Conservation (phyloP, 2,329 filamentous ascomycete genomes). For the Amylocarpus encephaloides region DNA sequence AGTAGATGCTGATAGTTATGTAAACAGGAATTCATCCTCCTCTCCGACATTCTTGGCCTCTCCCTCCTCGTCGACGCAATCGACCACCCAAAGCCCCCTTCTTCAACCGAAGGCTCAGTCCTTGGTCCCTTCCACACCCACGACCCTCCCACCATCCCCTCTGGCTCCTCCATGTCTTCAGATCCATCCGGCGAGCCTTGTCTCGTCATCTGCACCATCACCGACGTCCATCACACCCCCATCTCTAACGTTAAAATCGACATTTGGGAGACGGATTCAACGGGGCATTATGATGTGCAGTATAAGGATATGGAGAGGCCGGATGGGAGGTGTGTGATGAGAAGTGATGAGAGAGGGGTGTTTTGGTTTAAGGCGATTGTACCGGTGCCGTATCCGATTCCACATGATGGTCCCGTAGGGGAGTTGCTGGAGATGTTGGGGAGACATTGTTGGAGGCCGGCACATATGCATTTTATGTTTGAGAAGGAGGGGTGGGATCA, state of each 20-base stretch:
- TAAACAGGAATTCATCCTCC: constrained; percentile 67
- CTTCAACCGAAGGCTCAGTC: constrained; percentile 70
- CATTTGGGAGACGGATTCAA: constrained; percentile 78
- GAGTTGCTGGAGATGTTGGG: constrained; percentile 57
- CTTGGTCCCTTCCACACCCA: constrained; percentile 80
- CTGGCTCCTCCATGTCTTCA: constrained; percentile 58
- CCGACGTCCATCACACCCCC: constrained; percentile 56
- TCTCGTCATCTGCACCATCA: constrained; percentile 67
- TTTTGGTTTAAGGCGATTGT: constrained; percentile 86
- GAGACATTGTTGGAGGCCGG: constrained; percentile 72
- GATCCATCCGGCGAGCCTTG: constrained; percentile 64
- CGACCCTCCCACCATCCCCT: constrained; percentile 53
- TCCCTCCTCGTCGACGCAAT: constrained; percentile 76
- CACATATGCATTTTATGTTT: constrained; percentile 88
- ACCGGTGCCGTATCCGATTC: constrained; percentile 80
- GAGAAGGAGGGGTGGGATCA: constrained; percentile 72
- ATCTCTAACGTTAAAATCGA: constrained; percentile 65
- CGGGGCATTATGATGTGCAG: constrained; percentile 79
- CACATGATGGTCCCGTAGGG: constrained; percentile 77
- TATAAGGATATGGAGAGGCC: constrained; percentile 57
- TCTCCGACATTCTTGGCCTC: constrained; percentile 73
- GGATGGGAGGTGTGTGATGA: constrained; percentile 67
- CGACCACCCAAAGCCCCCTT: constrained; percentile 70
- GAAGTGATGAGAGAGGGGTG: constrained; percentile 60
- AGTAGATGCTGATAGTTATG: not conserved